phyloP scores from a whole-genome alignment of 371 early-diverging fungal genomes.

The Apophysomyces ossiformis region DNA sequence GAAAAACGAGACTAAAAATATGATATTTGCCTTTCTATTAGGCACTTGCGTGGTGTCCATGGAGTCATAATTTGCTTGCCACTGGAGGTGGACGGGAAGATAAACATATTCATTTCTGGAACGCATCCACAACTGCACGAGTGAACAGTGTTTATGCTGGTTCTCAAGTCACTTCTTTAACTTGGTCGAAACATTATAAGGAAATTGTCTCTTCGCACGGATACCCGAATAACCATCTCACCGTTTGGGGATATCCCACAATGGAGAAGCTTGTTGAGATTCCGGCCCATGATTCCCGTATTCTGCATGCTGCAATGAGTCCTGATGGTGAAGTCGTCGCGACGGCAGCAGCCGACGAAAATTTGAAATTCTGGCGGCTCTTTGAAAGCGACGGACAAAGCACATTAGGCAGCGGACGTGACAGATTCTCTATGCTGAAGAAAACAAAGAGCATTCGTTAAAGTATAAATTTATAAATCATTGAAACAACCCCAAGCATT shows the following conservation, averaged over 20 bases:
- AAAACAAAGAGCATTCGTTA: conserved; percentile 26
- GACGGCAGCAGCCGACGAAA: conserved; percentile 94
- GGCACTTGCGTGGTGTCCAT: conserved; percentile 99
- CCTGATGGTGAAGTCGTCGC: conserved; percentile 95
- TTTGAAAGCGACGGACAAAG: conserved; percentile 61
- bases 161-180: conserved; percentile 95
- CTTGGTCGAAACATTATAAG: conserved; percentile 91
- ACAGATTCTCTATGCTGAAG: conserved; percentile 11
- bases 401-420: conserved; percentile 14
- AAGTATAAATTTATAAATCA: background rate
- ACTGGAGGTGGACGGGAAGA: conserved; percentile 98
- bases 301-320: conserved; percentile 88
- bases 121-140: conserved; percentile 74
- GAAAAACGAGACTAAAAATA: background rate
- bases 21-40: conserved; percentile 28
- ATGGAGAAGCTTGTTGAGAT: conserved; percentile 79
- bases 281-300: conserved; percentile 88
- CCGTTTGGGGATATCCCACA: conserved; percentile 91
- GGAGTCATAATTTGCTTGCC: conserved; percentile 89
- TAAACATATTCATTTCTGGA: conserved; percentile 95
- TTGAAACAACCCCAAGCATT: background rate
- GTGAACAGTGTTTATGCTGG: conserved; percentile 78
- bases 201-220: conserved; percentile 97
- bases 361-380: conserved; percentile 97
- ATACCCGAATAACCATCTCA: conserved; percentile 83